phyloP scores from a whole-genome alignment of 164 flowering plant genomes.

The Umbilicus rupestris region DNA sequence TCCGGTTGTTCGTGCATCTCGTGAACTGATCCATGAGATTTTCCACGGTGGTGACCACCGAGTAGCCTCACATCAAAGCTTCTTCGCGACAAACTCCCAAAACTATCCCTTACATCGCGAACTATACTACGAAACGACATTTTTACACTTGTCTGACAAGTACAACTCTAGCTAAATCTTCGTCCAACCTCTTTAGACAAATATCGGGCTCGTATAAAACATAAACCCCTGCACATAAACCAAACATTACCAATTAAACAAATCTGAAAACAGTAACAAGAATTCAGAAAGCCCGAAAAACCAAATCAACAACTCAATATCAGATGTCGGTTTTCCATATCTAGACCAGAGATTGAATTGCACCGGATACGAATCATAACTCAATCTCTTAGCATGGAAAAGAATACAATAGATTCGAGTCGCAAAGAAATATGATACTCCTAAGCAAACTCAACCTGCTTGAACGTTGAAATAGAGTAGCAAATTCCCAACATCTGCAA shows the following conservation, averaged over 20 bases:
- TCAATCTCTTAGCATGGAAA: too few species aligned
- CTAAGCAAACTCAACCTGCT: too few species aligned
- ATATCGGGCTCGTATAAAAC: not conserved
- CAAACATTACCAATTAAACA: not conserved
- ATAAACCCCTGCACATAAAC: not conserved
- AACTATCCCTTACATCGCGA: conserved; percentile 27
- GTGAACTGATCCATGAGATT: conserved; percentile 22
- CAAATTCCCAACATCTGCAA: not conserved
- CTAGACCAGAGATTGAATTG: too few species aligned
- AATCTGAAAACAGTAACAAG: not conserved
- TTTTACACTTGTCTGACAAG: not conserved
- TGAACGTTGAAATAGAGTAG: too few species aligned
- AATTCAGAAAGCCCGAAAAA: not conserved
- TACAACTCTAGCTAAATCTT: not conserved
- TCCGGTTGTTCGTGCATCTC: conserved; percentile 20
- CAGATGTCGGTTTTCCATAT: too few species aligned
- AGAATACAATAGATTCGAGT: too few species aligned
- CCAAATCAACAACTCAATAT: not conserved
- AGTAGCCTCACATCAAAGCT: conserved; percentile 23
- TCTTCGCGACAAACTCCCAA: conserved; percentile 32
- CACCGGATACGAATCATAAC: too few species aligned
- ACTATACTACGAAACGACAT: conserved; percentile 34
- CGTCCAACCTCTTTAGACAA: not conserved
- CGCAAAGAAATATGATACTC: too few species aligned
- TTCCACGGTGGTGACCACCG: conserved; percentile 21